Conservation (phyloP, 768 basidiomycete species). For the Tremella mesenterica region DNA sequence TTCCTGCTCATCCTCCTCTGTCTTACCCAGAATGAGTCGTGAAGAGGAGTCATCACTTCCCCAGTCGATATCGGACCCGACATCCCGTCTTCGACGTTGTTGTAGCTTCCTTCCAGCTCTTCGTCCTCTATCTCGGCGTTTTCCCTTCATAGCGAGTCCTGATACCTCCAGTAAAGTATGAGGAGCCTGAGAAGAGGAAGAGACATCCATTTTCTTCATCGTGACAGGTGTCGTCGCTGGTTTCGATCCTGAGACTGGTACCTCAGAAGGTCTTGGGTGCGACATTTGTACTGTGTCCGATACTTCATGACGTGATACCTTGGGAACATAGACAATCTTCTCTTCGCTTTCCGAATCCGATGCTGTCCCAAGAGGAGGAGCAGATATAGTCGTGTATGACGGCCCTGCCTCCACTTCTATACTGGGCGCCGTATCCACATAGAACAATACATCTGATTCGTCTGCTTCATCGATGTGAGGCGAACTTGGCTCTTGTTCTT, state of each 20-base stretch:
- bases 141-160: constrained; percentile 21
- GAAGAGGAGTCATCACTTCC: constrained; percentile 41
- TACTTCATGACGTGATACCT: too few species aligned
- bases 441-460: constrained; percentile 17
- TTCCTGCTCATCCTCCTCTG: constrained; percentile 14
- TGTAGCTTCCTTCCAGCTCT: constrained; percentile 11
- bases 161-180: not conserved
- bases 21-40: constrained; percentile 12
- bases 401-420: not conserved
- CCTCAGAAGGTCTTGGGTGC: constrained; percentile 33
- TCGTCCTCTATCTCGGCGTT: constrained; percentile 10
- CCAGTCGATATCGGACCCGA: constrained; percentile 42
- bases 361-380: not conserved
- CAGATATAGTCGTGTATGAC: not conserved
- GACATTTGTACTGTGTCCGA: too few species aligned
- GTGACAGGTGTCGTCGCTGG: not conserved
- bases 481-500: not conserved
- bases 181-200: not conserved
- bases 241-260: too few species aligned
- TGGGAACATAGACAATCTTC: constrained; percentile 35
- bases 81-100: constrained; percentile 13
- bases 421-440: constrained; percentile 25
- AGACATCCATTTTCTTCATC: not conserved
- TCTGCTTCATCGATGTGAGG: not conserved
- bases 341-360: constrained; percentile 31